A percentile compares a stretch with the other conserved stretches of the same genome.
Evolutionary conservation across 1,284 basidiomycete genomes (phyloP).

Genomic region (Cutaneotrichosporon dermatis): DNA sequence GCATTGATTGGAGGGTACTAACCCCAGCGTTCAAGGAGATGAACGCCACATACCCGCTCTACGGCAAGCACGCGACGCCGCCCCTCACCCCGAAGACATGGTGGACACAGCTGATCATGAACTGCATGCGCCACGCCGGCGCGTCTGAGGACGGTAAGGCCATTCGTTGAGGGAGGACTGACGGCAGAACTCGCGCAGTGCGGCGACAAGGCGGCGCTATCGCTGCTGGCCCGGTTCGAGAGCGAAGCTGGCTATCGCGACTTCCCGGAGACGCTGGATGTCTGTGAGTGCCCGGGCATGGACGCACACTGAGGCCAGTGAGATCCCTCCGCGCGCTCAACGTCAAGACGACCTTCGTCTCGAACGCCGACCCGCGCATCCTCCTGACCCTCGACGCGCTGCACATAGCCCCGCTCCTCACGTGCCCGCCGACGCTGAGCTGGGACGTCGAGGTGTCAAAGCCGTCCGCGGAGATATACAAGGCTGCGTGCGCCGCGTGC

Average conservation of each 20-base stretch:
- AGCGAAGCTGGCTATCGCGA: constrained; percentile 41
- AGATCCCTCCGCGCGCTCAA: constrained; percentile 31
- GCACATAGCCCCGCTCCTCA: constrained; percentile 32
- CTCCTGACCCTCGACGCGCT: constrained; percentile 34
- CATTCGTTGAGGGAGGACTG: too few species aligned
- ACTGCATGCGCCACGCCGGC: constrained; percentile 41
- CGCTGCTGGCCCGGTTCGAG: constrained; percentile 43
- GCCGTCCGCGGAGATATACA: constrained; percentile 38
- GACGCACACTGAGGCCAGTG: constrained; percentile 25
- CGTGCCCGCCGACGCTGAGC: constrained; percentile 40
- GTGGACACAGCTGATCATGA: constrained; percentile 44
- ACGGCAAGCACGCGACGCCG: constrained; percentile 39
- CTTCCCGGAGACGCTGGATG: constrained; percentile 42
- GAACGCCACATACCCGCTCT: constrained; percentile 32
- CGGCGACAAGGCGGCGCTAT: constrained; percentile 23
- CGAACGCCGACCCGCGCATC: constrained; percentile 48
- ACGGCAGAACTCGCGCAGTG: constrained; percentile 21
- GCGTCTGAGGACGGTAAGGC: constrained; percentile 14
- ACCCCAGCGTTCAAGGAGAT: constrained; percentile 42
- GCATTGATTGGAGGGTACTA: not conserved
- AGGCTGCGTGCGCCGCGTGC: constrained; percentile 30
- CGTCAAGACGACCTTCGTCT: constrained; percentile 41
- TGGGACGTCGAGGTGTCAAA: constrained; percentile 44
- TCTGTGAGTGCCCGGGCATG: constrained; percentile 21
- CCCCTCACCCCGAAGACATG: constrained; percentile 41